These are phyloP conservation scores for Botrytis cinerea DNA, from an alignment of 2,329 filamentous ascomycete genomes.

Conservation along the genomic window DNA sequence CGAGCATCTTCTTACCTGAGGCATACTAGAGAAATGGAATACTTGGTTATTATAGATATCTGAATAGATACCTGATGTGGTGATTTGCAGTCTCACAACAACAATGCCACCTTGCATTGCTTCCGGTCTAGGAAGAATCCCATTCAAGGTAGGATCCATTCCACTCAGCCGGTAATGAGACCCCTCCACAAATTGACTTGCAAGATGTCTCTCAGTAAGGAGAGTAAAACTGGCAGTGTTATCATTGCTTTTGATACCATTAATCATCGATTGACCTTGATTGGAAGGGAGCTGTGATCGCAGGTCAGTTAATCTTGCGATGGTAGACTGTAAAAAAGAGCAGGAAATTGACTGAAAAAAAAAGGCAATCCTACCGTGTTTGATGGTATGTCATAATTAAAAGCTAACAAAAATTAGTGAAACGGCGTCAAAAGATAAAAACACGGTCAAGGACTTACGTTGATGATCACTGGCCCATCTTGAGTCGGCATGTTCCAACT, in stretches of 20 bases:
- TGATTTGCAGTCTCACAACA: conserved; percentile 14
- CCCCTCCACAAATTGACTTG: conserved; percentile 20
- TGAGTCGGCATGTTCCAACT: conserved; percentile 16
- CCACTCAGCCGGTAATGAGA: conserved; percentile 18
- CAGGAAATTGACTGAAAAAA: background rate
- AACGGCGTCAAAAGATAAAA: background rate
- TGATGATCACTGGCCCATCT: conserved; percentile 12
- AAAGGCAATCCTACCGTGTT: background rate
- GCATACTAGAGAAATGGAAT: conserved; percentile 10
- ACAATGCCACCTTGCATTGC: conserved; percentile 11
- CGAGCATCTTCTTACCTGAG: conserved; percentile 16
- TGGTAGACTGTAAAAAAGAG: background rate
- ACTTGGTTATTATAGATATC: conserved; percentile 12
- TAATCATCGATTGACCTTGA: conserved; percentile 7
- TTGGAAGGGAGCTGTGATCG: conserved; percentile 10
- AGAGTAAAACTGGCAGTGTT: conserved; percentile 18
- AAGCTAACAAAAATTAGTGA: background rate
- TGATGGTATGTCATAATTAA: conserved; percentile 8
- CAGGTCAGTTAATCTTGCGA: background rate
- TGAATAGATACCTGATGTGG: conserved; percentile 13
- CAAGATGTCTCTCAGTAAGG: conserved; percentile 2
- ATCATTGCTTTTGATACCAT: background rate
- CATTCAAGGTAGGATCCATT: conserved; percentile 9
- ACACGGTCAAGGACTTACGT: background rate
- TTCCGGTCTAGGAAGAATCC: conserved; percentile 1